Evolutionary conservation across 176 grass and related monocot genomes (phyloP), one percentile per base, ranked within the genome.

Genomic region (Secale cereale): DNA sequence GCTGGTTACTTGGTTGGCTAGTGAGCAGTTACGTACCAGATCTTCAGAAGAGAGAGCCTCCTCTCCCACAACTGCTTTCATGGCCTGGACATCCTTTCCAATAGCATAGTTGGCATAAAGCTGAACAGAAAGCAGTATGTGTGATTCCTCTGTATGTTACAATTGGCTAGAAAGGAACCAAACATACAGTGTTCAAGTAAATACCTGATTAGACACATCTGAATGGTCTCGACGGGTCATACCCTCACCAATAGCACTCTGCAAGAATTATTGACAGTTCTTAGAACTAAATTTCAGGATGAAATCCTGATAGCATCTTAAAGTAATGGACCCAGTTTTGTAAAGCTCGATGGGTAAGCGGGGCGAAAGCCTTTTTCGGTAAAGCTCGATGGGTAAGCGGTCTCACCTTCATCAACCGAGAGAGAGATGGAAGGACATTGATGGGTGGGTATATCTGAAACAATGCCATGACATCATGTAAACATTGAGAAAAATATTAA

Each of bases 191-290:
- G 9, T 83, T 70, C 64, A 70, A 87, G 75, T 15, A 81, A 8
- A 0, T 83, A 99, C 97, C 97, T 99, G 97, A 28, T 99, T 99
- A 86, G 97, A 99, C 63, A 99, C 97, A 82, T 99, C 97, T 37
- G 97, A 86, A 85, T 99, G 97, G 89, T 99, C 97, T 22, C 90
- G 86, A 40, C 97, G 94, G 56, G 97, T 99, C 97, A 99, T 99
- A 83, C 97, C 97, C 90, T 99, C 97, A 69, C 97, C 97, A 85
- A 99, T 99, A 86, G 97, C 97, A 94, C 97, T 99, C 97, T 99
- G 81, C 86, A 84, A 61, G 61, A 81, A 83, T 50, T 70, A 80
- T 87, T 41, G 41, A 28, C 31, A 46, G 2, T 85, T 69, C 64
- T 89, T 75, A 87, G 66, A 74, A 74, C 27, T 37, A 84, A 77